Base-by-base conservation (phyloP, 352 stramenopile species). In the Phytophthora sojae region DNA sequence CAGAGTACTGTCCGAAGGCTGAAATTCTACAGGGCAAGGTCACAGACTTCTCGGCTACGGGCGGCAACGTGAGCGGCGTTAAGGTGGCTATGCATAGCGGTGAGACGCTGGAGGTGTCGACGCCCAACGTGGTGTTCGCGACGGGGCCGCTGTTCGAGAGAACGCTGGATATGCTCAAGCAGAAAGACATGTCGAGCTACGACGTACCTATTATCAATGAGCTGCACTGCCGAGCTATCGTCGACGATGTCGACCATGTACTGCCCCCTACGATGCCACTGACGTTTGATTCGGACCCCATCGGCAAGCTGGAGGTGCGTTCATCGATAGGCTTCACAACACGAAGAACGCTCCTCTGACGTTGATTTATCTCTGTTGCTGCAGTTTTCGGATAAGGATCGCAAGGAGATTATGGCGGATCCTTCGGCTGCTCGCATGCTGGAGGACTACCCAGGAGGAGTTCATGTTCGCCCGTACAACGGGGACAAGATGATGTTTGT, bases 211-310 rank as follows among this genome's bases (percentile, higher is more conserved):
- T 94, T 66, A 82, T 92, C 61, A 91, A 94, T 49, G 86, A 94
- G 35, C 56, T 94, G 25, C 86, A 94, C 67, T 85, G 80, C 26
- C 86, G 86, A 11, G 86, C 85, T 0, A 81, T 91, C 1, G 81
- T 92, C 25, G 81, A 91, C 51, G 86, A 94, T 60, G 80, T 83
- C 15, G 76, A 81, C n/a, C 60, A 80, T 25, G 75, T 89, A 6
- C 71, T 91, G 12, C 75, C 81, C 0, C 32, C 64, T n/a, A 85
- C 77, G 2, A 88, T 86, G 63, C 86, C 86, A 1, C 69, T 94
- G 21, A 93, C 86, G 32, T 94, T 92, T 26, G 82, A 94, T 69
- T 88, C 83, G 19, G 86, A 94, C 57, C 83, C 84, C 8, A 80
- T 90, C 49, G 86, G 85, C 0, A 76, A 85, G 47, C 76, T 94